Conservation (phyloP, 352 stramenopile species). For the Thalassiosira mediterranea region DNA sequence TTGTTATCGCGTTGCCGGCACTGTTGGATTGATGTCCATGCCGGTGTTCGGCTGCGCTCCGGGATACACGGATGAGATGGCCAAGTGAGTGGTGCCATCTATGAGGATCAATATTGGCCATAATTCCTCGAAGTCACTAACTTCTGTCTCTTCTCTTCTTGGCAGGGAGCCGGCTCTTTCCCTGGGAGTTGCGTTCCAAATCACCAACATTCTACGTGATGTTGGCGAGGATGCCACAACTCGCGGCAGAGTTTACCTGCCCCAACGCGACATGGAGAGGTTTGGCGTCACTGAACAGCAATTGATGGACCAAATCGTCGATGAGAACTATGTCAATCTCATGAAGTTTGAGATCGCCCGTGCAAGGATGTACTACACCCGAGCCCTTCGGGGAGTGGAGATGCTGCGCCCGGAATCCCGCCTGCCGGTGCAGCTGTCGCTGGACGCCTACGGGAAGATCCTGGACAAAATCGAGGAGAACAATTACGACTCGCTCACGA, state of each 20-base stretch:
- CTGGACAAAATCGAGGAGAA: constrained; percentile 88
- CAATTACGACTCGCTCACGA: constrained; percentile 87
- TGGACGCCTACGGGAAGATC: constrained; percentile 88
- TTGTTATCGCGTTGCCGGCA: constrained; percentile 89
- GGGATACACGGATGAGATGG: constrained; percentile 81
- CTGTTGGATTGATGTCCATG: constrained; percentile 88
- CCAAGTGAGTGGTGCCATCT: constrained; percentile 77
- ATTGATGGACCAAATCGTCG: constrained; percentile 82
- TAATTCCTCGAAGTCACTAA: constrained; percentile 7
- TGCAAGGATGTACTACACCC: constrained; percentile 87
- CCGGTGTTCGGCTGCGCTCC: constrained; percentile 85
- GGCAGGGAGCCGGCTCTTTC: constrained; percentile 84
- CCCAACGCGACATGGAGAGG: constrained; percentile 83
- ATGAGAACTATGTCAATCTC: constrained; percentile 86
- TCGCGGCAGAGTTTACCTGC: constrained; percentile 86
- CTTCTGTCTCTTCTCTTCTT: neutral
- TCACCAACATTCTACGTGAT: constrained; percentile 89
- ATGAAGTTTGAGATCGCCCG: constrained; percentile 89
- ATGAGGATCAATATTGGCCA: too few relatives aligned
- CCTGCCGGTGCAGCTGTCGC: constrained; percentile 84
- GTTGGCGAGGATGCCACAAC: constrained; percentile 83
- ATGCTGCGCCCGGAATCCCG: constrained; percentile 85
- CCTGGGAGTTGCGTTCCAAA: constrained; percentile 88
- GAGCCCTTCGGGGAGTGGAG: constrained; percentile 83
- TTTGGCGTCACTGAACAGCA: constrained; percentile 88